Evolutionary conservation across 139 green algal genomes (phyloP).

Genomic region (Tetraselmis chui): DNA sequence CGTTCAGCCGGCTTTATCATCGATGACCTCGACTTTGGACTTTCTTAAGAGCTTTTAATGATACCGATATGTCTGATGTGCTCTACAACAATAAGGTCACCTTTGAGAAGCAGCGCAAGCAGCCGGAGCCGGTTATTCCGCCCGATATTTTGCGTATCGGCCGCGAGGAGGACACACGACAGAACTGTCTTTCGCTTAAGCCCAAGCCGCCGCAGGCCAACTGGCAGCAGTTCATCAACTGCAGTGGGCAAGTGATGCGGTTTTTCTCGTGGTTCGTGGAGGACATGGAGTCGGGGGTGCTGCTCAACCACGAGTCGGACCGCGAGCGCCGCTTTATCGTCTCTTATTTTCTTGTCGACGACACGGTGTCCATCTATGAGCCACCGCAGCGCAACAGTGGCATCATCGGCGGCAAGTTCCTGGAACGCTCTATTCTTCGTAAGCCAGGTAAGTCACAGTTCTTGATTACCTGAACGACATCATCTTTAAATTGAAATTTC

Average conservation of each 20-base stretch:
- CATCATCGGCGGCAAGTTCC: conserved; percentile 35
- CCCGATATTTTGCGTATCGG: not conserved
- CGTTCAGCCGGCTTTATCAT: no score
- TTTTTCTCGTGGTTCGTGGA: conserved; percentile 11
- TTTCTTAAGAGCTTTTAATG: no score
- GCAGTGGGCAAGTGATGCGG: conserved; percentile 16
- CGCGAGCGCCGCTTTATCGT: conserved; percentile 29
- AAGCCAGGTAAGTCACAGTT: not conserved
- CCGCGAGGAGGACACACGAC: conserved; percentile 7
- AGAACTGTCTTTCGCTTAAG: conserved; percentile 19
- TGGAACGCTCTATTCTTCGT: conserved; percentile 21
- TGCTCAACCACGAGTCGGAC: not conserved
- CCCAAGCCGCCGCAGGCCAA: conserved; percentile 21
- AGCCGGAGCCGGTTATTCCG: not conserved
- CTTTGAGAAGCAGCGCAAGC: not conserved
- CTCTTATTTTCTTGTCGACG: conserved; percentile 27
- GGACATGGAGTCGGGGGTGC: not conserved
- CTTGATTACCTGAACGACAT: no score
- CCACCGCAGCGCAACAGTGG: conserved; percentile 22
- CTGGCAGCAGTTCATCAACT: conserved; percentile 22
- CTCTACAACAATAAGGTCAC: no score
- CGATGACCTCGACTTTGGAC: not conserved
- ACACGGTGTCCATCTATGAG: conserved; percentile 37
- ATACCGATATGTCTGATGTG: no score
- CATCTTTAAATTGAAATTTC: no score